A percentile compares a stretch with the other conserved stretches of the same genome.
phyloP scores from a whole-genome alignment of 208 protist genomes.

The Wallacemonas collosoma region DNA sequence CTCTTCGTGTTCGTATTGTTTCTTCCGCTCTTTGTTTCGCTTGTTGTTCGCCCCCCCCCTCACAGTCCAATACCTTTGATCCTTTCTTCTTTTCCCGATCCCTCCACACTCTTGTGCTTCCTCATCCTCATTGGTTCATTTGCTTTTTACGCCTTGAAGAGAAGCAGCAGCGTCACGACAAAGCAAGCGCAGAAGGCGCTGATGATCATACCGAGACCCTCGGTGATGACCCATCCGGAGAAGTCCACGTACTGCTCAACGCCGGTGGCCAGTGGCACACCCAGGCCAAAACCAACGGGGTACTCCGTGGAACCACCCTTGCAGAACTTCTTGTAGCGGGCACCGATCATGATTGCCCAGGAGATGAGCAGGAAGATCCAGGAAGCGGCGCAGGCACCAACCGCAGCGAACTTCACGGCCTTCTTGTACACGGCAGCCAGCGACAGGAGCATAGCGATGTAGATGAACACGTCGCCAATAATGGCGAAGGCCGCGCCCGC shows the following conservation, averaged over 20 bases:
- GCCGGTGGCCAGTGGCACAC: constrained; percentile 19
- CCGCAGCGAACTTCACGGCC: constrained; percentile 34
- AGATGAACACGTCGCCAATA: constrained; percentile 42
- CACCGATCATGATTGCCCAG: constrained; percentile 40
- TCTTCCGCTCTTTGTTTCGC: no score
- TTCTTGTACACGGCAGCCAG: constrained; percentile 48
- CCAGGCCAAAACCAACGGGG: background rate
- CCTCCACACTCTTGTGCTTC: background rate
- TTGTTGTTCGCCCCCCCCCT: no score
- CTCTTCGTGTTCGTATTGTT: no score
- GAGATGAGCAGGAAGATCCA: constrained; percentile 45
- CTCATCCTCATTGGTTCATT: constrained; percentile 3
- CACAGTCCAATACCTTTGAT: no score
- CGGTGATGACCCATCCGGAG: constrained; percentile 41
- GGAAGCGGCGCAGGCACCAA: constrained; percentile 25
- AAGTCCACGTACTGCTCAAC: constrained; percentile 38
- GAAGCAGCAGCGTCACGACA: constrained; percentile 34
- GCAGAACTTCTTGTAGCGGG: constrained; percentile 52
- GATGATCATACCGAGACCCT: constrained; percentile 63
- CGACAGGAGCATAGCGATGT: constrained; percentile 28
- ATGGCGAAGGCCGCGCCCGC: constrained; percentile 46
- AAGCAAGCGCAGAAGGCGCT: constrained; percentile 31
- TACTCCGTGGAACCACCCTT: constrained; percentile 6
- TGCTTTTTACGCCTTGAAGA: constrained; percentile 33
- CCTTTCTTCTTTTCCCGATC: no score